Evolutionary conservation across 1,284 basidiomycete species (phyloP).

Genomic region (Melanopsichium pennsylvanicum): DNA sequence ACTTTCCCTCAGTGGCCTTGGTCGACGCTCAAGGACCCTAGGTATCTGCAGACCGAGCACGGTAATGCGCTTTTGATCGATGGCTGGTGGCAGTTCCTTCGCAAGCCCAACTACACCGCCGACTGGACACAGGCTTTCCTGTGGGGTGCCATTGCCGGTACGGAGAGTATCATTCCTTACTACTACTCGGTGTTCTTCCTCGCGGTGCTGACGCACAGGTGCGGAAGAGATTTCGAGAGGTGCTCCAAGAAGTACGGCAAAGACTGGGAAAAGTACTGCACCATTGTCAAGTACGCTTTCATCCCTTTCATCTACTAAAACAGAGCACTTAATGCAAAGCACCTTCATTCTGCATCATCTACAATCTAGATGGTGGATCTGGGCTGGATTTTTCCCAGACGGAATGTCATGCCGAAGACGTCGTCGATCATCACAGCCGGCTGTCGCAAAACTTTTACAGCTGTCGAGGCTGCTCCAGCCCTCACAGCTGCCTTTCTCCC

Average conservation of each 20-base stretch:
- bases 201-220: conserved; percentile 60
- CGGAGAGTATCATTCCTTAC: conserved; percentile 86
- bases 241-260: conserved; percentile 80
- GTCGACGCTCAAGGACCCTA: conserved; percentile 84
- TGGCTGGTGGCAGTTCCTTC: conserved; percentile 82
- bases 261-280: conserved; percentile 58
- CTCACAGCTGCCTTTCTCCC: too few species aligned
- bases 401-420: too few species aligned
- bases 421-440: too few species aligned
- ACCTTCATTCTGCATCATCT: too few species aligned
- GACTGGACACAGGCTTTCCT: conserved; percentile 80
- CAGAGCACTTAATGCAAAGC: too few species aligned
- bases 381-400: too few species aligned
- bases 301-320: conserved; percentile 74
- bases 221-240: conserved; percentile 67
- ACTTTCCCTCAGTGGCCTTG: conserved; percentile 93
- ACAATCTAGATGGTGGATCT: too few species aligned
- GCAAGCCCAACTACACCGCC: conserved; percentile 69
- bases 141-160: conserved; percentile 88
- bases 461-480: too few species aligned
- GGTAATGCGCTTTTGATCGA: conserved; percentile 86
- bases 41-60: conserved; percentile 90
- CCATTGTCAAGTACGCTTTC: conserved; percentile 84
- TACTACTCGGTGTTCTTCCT: conserved; percentile 71
- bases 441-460: too few species aligned